A percentile compares a stretch with the other conserved stretches of the same genome.
These are phyloP conservation scores for Colletotrichum navitas DNA, from an alignment of 2,329 filamentous ascomycete genomes.

Conservation along the genomic window DNA sequence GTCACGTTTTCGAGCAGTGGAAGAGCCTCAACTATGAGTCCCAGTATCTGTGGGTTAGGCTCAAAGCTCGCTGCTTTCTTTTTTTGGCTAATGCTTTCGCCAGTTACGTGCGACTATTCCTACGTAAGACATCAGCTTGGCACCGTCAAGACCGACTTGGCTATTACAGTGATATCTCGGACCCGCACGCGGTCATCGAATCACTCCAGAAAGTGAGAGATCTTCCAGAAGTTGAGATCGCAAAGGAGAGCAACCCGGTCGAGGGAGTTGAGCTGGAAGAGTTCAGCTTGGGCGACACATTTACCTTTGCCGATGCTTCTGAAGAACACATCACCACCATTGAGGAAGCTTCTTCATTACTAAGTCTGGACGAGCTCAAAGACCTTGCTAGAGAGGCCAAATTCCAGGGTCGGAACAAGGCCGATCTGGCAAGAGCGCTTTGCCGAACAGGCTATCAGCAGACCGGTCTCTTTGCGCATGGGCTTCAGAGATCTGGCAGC, in stretches of 20 bases:
- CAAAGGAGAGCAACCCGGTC: constrained; percentile 43
- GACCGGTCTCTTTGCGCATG: constrained; percentile 77
- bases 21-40: constrained; percentile 80
- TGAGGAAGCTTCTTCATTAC: constrained; percentile 84
- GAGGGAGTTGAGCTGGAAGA: constrained; percentile 56
- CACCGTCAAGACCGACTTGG: constrained; percentile 83
- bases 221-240: constrained; percentile 61
- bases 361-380: constrained; percentile 92
- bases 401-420: constrained; percentile 88
- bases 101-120: constrained; percentile 91
- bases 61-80: too few relatives aligned
- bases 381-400: constrained; percentile 86
- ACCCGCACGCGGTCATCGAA: constrained; percentile 75
- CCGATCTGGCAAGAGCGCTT: constrained; percentile 80
- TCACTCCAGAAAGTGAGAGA: constrained; percentile 70
- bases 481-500: constrained; percentile 74
- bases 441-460: constrained; percentile 81
- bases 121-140: constrained; percentile 93
- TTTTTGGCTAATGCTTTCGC: neutral
- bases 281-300: constrained; percentile 64
- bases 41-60: constrained; percentile 82
- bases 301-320: constrained; percentile 85
- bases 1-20: constrained; percentile 83
- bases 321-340: constrained; percentile 79
- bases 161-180: constrained; percentile 86